Base-by-base conservation (phyloP, 108 stramenopile species). In the Nitzschia inconspicua region DNA sequence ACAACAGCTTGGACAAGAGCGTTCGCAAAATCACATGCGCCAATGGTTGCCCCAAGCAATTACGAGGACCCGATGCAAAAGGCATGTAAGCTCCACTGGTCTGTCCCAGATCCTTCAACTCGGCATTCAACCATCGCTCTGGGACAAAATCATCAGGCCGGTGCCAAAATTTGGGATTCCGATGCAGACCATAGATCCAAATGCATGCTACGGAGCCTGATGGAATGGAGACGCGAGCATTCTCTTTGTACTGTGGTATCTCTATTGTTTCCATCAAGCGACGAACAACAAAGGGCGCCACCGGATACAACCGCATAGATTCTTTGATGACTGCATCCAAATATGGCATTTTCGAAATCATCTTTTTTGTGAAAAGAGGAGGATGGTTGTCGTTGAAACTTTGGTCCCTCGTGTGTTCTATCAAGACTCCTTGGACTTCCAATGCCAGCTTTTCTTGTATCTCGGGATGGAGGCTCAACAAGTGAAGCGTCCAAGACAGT, bases 141-240 rank as follows among this genome's bases (percentile, higher is more conserved):
- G 93, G 95, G 11, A 83, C 5, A 60, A 96, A 96, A 19, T 87
- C 88, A 44, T 96, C 73, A 0, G 95, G 91, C n/a, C 57, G 35
- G 18, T 60, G 14, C 95, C 95, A 96, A 63, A 90, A 76, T 23
- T 81, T 61, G 7, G 86, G 83, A 54, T 94, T 88, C 8, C 84
- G 80, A 76, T 96, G 95, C 43, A 96, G 76, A n/a, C 88, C 77
- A 44, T 96, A 94, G 32, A 96, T 93, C 95, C 95, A 96, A 51
- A 96, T 76, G 35, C 86, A 88, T 26, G 91, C 95, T 31, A 91
- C 58, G 1, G 91, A 72, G 18, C 80, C 86, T 20, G 67, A 51
- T 22, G 95, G 91, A 19, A 96, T 58, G 26, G 76, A 60, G 30
- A 75, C 53, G 14, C 36, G 46, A 7, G 26, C 13, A 42, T 64